These are phyloP conservation scores for Diaporthe batatas DNA, from an alignment of 2,329 filamentous ascomycete species.

Conservation along the genomic window DNA sequence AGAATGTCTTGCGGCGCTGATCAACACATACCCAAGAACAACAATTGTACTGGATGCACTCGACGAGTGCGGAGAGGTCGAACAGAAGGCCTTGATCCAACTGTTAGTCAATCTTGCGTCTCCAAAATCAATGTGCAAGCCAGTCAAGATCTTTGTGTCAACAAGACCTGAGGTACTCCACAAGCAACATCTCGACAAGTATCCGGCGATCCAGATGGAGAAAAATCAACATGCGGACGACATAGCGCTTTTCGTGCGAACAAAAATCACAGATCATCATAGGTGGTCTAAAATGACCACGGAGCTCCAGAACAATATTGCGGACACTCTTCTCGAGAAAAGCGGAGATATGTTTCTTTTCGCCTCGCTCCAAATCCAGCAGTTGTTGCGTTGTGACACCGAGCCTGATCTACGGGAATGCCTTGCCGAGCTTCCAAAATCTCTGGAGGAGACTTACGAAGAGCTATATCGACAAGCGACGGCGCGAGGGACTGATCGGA, in stretches of 20 bases:
- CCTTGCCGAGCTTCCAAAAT: neutral
- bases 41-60: constrained; percentile 3
- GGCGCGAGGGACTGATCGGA: no score
- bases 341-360: constrained; percentile 7
- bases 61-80: neutral
- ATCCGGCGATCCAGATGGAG: neutral
- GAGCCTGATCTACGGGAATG: neutral
- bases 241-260: neutral
- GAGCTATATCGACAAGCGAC: neutral
- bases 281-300: neutral
- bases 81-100: neutral
- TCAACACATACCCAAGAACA: neutral
- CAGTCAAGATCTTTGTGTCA: neutral
- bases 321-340: neutral
- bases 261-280: neutral
- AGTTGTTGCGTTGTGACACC: neutral
- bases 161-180: neutral
- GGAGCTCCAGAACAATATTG: neutral
- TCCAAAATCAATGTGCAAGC: fast-evolving
- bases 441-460: neutral
- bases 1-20: neutral
- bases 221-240: neutral
- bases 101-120: neutral
- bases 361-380: neutral
- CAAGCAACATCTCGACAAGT: neutral